phyloP scores from a whole-genome alignment of 148 eudicot genomes.

The Persicaria maculosa region DNA sequence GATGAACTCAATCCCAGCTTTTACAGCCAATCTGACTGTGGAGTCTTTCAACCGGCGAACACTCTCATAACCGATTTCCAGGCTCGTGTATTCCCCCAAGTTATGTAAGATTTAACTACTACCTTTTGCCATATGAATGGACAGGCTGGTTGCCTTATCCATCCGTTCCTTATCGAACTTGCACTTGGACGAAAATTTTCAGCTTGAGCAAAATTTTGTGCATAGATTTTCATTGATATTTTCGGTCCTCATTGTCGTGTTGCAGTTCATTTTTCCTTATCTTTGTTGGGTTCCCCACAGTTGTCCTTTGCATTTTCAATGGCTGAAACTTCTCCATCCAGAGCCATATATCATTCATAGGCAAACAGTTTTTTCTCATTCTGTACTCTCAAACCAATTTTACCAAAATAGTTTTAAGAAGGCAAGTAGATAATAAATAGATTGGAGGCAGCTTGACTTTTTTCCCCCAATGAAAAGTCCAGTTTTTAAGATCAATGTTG shows the following conservation, averaged over 20 bases:
- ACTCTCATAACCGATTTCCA: conserved; percentile 39
- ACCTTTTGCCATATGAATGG: neutral
- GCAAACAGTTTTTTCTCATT: neutral
- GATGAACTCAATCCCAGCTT: conserved; percentile 93
- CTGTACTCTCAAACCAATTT: neutral
- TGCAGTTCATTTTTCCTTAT: neutral
- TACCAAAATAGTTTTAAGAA: neutral
- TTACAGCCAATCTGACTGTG: conserved; percentile 92
- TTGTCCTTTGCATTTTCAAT: neutral
- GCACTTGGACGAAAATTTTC: conserved; percentile 3
- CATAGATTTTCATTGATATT: neutral
- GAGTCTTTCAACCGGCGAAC: conserved; percentile 97
- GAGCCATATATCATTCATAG: neutral
- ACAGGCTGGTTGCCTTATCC: neutral
- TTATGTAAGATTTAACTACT: neutral
- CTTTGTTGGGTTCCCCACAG: neutral
- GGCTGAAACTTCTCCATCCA: neutral
- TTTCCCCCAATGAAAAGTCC: no score
- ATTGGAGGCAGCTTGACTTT: no score
- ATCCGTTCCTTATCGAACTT: neutral
- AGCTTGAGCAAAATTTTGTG: neutral
- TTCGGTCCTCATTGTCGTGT: neutral
- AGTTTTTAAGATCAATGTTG: no score
- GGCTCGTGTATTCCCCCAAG: neutral
- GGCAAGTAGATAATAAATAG: no score